Evolutionary conservation across 441 rosid species (phyloP).

Genomic region (Monsonia emarginata): DNA sequence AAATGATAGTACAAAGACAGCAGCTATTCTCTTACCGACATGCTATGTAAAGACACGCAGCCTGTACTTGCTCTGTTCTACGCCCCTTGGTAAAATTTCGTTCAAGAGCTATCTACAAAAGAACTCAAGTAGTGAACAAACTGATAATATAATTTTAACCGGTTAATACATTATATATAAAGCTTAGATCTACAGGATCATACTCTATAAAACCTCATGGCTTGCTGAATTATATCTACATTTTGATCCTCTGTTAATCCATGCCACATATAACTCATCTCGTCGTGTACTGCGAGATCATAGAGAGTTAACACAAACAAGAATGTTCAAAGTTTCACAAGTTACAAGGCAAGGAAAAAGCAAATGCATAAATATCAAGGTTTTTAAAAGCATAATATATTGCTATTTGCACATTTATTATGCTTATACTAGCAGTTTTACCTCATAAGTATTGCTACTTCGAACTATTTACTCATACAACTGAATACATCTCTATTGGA

Average conservation of each 20-base stretch:
- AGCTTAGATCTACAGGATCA: conserved; percentile 21
- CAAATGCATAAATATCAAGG: neutral
- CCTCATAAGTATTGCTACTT: neutral
- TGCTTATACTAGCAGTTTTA: neutral
- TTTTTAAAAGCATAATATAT: neutral
- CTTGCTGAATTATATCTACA: conserved; percentile 41
- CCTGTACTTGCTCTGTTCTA: conserved; percentile 70
- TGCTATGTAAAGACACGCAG: conserved; percentile 83
- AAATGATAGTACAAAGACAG: conserved; percentile 3
- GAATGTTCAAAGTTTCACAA: neutral
- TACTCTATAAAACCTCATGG: conserved; percentile 54
- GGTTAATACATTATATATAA: neutral
- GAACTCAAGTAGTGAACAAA: conserved; percentile 14
- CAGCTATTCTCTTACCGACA: conserved; percentile 51
- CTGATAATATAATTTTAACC: conserved; percentile 15
- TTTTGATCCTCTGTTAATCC: conserved; percentile 56
- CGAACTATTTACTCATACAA: neutral
- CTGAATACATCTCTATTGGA: neutral
- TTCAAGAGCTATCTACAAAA: conserved; percentile 53
- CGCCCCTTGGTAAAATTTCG: conserved; percentile 76
- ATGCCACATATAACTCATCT: conserved; percentile 39
- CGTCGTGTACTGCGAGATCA: conserved; percentile 50
- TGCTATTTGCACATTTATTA: neutral
- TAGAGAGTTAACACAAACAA: conserved; percentile 14
- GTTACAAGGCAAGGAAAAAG: neutral